A percentile compares a stretch with the other conserved stretches of the same genome.
phyloP scores from a whole-genome alignment of 345 rosid genomes.

The Aegle marmelos region DNA sequence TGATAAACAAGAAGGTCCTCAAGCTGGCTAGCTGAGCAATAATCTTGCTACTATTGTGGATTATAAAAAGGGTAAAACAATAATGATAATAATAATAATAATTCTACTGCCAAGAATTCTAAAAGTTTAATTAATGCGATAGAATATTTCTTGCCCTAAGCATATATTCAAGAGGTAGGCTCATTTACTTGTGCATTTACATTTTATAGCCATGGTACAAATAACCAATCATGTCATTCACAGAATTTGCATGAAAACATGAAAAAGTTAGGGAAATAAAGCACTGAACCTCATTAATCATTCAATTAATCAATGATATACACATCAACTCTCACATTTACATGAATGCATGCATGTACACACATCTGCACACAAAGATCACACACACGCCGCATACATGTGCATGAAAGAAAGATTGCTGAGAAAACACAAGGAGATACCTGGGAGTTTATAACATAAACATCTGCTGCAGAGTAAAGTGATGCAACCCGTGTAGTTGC shows the following conservation, averaged over 20 bases:
- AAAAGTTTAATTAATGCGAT: not conserved
- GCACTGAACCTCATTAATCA: not conserved
- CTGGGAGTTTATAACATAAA: slow-evolving; percentile 90
- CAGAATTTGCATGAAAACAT: not conserved
- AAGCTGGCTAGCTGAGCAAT: not conserved
- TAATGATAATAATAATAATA: not conserved
- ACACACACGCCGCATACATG: too few relatives aligned
- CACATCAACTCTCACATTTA: not conserved
- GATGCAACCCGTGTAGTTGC: slow-evolving; percentile 88
- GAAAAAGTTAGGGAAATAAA: not conserved
- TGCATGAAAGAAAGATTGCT: not conserved
- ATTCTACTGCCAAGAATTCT: not conserved
- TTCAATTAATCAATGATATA: not conserved
- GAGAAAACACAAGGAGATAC: slow-evolving; percentile 30
- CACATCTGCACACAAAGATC: not conserved
- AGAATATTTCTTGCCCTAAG: not conserved
- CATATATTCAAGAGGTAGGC: not conserved
- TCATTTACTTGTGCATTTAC: not conserved
- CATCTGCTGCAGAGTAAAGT: slow-evolving; percentile 93
- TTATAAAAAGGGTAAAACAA: not conserved
- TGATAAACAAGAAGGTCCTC: not conserved
- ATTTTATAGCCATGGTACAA: not conserved
- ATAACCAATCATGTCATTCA: not conserved
- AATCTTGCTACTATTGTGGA: not conserved
- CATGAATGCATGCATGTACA: not conserved